A percentile compares a stretch with the other conserved stretches of the same genome.
Evolutionary conservation across 768 basidiomycete genomes (phyloP).

Genomic region (Mycena albidolilacea): DNA sequence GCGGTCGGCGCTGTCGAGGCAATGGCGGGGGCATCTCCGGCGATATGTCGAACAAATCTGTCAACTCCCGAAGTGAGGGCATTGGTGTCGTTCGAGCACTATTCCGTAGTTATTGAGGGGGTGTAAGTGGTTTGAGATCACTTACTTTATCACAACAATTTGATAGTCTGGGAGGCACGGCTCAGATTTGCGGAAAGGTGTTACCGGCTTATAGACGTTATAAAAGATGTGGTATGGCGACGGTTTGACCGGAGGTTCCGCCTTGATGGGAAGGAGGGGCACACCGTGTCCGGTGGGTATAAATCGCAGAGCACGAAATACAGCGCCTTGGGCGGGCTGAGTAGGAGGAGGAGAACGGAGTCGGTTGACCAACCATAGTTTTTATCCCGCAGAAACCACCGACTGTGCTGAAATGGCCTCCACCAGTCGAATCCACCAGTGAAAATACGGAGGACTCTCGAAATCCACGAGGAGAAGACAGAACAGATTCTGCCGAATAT

Average conservation of each 20-base stretch:
- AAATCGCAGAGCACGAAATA: slow-evolving; percentile 81
- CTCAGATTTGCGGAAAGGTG: slow-evolving; percentile 83
- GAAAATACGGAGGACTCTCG: slow-evolving; percentile 50
- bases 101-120: slow-evolving; percentile 1
- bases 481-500: slow-evolving; percentile 53
- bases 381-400: slow-evolving; percentile 65
- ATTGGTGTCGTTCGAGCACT: slow-evolving; percentile 89
- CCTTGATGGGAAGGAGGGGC: slow-evolving; percentile 57
- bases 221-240: slow-evolving; percentile 89
- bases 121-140: slow-evolving; percentile 42
- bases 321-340: slow-evolving; percentile 61
- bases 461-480: slow-evolving; percentile 52
- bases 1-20: slow-evolving; percentile 56
- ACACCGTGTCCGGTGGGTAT: slow-evolving; percentile 75
- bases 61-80: slow-evolving; percentile 86
- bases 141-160: slow-evolving; percentile 87
- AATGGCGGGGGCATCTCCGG: slow-evolving; percentile 80
- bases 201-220: slow-evolving; percentile 93
- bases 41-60: slow-evolving; percentile 76
- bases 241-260: slow-evolving; percentile 35
- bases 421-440: slow-evolving; percentile 71
- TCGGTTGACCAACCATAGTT: slow-evolving; percentile 62
- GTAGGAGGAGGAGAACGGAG: not conserved
- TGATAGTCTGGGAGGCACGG: slow-evolving; percentile 89
- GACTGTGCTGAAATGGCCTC: slow-evolving; percentile 67